Conservation (phyloP, 192 early-diverging fungal genomes). For the Podila horticola region DNA sequence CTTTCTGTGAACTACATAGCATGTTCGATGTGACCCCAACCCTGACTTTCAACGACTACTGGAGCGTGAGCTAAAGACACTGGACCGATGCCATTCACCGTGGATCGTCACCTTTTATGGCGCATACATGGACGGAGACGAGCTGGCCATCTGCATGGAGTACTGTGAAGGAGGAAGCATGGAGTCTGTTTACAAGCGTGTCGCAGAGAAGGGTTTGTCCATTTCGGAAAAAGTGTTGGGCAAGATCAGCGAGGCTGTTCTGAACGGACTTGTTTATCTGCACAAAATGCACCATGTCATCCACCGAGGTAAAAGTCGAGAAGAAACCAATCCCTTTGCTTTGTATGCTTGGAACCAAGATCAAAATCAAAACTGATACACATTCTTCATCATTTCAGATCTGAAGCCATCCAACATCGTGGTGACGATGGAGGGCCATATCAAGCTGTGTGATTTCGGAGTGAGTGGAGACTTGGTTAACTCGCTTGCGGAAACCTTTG, state of each 20-base stretch:
- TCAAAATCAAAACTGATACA: background rate
- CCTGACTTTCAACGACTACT: conserved; percentile 86
- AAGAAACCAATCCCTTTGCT: background rate
- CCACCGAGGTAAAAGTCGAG: conserved; percentile 79
- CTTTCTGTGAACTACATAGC: conserved; percentile 9
- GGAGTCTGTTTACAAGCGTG: conserved; percentile 89
- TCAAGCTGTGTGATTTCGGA: conserved; percentile 98
- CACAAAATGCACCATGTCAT: conserved; percentile 86
- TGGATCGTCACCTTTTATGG: conserved; percentile 97
- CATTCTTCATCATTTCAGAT: conserved; percentile 61
- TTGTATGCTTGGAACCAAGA: background rate
- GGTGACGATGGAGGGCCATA: conserved; percentile 87
- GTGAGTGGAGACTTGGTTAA: conserved; percentile 92
- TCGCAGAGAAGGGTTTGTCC: conserved; percentile 70
- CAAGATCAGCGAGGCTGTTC: conserved; percentile 89
- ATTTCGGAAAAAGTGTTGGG: conserved; percentile 91
- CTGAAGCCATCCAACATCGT: conserved; percentile 99
- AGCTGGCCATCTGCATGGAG: conserved; percentile 96
- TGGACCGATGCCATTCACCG: conserved; percentile 89
- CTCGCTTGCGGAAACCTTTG: conserved; percentile 93
- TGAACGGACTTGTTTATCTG: conserved; percentile 93
- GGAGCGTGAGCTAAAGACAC: conserved; percentile 88
- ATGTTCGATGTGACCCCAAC: conserved; percentile 49
- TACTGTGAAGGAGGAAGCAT: conserved; percentile 95
- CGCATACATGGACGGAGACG: conserved; percentile 85